phyloP scores from a whole-genome alignment of 164 flowering plant genomes.

The Sextonia rubra region DNA sequence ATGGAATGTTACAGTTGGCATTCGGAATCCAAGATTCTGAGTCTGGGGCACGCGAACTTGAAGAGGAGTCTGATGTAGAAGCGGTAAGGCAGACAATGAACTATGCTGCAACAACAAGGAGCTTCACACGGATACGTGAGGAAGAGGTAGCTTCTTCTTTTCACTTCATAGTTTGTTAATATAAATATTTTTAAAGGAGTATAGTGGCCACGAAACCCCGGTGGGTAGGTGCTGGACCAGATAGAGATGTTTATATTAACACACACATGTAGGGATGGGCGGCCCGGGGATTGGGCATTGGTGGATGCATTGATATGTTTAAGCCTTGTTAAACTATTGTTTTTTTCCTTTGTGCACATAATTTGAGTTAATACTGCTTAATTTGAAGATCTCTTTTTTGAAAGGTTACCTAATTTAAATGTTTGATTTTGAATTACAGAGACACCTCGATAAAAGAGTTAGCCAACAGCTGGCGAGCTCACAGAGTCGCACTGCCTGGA shows the following conservation, averaged over 20 bases:
- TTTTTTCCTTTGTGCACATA: background rate
- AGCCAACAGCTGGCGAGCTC: background rate
- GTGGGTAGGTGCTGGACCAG: slow-evolving; percentile 21
- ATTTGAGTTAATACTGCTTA: background rate
- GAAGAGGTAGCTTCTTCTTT: slow-evolving; percentile 25
- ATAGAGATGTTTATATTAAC: slow-evolving; percentile 29
- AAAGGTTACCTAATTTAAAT: too few species aligned
- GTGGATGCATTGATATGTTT: slow-evolving; percentile 19
- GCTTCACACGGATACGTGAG: slow-evolving; percentile 26
- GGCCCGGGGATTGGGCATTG: slow-evolving; percentile 23
- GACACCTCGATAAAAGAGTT: slow-evolving; percentile 11
- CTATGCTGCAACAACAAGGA: slow-evolving; percentile 26
- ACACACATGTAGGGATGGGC: slow-evolving; percentile 23
- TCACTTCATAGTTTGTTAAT: background rate
- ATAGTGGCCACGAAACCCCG: slow-evolving; percentile 5
- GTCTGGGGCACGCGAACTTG: too few species aligned
- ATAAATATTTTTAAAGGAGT: background rate
- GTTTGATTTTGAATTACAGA: slow-evolving; percentile 6
- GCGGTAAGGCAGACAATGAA: background rate
- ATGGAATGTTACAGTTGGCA: too few species aligned
- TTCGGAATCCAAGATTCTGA: too few species aligned
- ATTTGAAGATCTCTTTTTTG: too few species aligned
- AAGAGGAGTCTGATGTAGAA: too few species aligned
- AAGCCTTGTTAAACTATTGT: background rate
- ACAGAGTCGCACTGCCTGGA: background rate